Percentiles rank a stretch among this genome's conserved stretches.
Conservation (phyloP, 768 basidiomycete genomes). For the Lactarius quietus region DNA sequence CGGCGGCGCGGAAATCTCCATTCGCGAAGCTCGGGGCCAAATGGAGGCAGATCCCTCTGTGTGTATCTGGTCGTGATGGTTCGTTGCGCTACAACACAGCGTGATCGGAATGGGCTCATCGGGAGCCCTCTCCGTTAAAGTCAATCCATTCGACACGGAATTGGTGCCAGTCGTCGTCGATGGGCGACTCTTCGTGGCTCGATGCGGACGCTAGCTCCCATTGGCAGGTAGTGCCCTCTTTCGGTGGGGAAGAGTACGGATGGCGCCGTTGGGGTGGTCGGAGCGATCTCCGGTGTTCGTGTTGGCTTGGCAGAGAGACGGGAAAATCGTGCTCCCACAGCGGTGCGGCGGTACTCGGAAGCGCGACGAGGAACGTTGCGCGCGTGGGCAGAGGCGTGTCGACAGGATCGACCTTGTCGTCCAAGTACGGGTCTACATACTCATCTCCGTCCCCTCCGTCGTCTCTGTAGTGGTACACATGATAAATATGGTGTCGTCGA, state of each 20-base stretch:
- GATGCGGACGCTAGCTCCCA: slow-evolving; percentile 9
- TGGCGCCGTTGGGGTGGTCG: neutral
- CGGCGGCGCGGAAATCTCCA: neutral
- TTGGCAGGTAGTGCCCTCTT: neutral
- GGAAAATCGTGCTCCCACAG: neutral
- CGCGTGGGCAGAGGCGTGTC: neutral
- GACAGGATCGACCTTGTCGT: slow-evolving; percentile 12
- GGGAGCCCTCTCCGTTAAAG: neutral
- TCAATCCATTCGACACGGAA: slow-evolving; percentile 26
- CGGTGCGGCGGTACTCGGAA: neutral
- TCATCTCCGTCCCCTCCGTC: slow-evolving; percentile 6
- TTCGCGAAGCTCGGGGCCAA: neutral
- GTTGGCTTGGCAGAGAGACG: neutral
- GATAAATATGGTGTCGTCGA: neutral
- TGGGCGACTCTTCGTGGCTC: slow-evolving; percentile 2
- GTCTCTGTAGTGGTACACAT: neutral
- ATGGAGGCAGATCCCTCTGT: neutral
- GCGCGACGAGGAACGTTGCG: neutral
- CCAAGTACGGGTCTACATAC: neutral
- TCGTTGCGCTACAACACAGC: neutral
- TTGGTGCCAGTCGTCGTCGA: slow-evolving; percentile 19
- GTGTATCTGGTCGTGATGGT: neutral
- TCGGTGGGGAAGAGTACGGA: neutral
- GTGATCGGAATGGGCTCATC: neutral
- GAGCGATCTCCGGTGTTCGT: slow-evolving; percentile 3